Evolutionary conservation across 306 rosid species (phyloP), one percentile per base, ranked within the genome.

Genomic region (Hippophae rhamnoides): DNA sequence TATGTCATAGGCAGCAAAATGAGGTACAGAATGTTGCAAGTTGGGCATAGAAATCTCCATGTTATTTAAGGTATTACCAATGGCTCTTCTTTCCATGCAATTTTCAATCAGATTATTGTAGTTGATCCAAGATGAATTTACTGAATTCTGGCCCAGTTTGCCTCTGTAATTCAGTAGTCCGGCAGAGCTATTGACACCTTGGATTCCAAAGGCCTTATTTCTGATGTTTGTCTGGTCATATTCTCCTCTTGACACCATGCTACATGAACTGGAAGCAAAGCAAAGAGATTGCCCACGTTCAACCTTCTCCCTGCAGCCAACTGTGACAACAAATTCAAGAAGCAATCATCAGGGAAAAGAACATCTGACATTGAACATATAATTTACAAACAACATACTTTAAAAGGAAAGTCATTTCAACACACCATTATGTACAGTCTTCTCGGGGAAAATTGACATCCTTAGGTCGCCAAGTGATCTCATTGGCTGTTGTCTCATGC

Each of bases 361-460:
- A 70, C 45, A 23, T 67, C 43, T 38, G 62, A 9, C 18, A 48
- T 31, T 52, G 11, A 41, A 11, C 9, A 49, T 18, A 63, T 27
- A 13, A 49, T 11, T 47, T 41, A 54, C 9, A 67, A 48, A 55
- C 53, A 41, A 64, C 51, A 67, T 31, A 74, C 59, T 56, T 53
- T 42, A 14, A n/a, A 41, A 14, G 45, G 46, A 25, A n/a, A 57
- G 38, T 38, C 13, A 69, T 66, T 50, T 68, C 54, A 67, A 82
- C 93, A 67, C 79, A 79, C 84, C 67, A 69, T 72, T 77, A 63
- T 57, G 69, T 52, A 59, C 57, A 55, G 62, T 76, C 69, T 72
- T 83, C 77, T 58, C 70, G 46, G 52, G 74, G 57, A 62, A 63
- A 62, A 62, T 67, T 42, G 57, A 63, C 60, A 79, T 82, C 25